Evolutionary conservation across 176 grass and related monocot genomes (phyloP), one percentile per base, ranked within the genome.

Genomic region (Ananas comosus): DNA sequence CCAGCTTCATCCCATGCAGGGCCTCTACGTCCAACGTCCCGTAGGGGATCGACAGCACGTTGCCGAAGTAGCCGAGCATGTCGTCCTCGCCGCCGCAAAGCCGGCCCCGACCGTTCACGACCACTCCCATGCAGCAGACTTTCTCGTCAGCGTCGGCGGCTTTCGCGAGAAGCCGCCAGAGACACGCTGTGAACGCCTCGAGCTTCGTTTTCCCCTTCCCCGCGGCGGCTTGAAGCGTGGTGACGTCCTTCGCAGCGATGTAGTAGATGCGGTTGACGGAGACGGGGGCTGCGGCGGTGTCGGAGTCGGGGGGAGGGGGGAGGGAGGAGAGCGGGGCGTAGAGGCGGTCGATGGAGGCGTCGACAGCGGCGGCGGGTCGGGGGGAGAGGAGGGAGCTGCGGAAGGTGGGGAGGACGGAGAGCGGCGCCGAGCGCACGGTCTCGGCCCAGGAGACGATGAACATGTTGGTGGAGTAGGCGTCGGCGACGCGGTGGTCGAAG

Each of bases 391-490:
- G 51, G 68, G 87, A 73, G 13, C 81, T 76, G 67, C 64, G 9
- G 74, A 96, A 96, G 18, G 18, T 83, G 11, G 87, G 84, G 0
- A 73, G 17, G 3, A 19, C 42, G 1, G 71, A 48, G 6, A 70
- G 0, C 0, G 23, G 7, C 51, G 53, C 29, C 3, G 28, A 63
- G 0, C 70, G 73, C 47, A 84, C 59, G 12, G 80, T 24, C 0
- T 76, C 63, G 12, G 91, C 87, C 91, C 91, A 96, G 0, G 76
- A 81, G 10, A 87, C 52, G 33, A 88, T 67, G 79, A 96, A 91
- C 84, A 91, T 87, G 79, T 96, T 96, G 87, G 85, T 72, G 51
- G 87, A 87, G 84, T 91, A 96, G 73, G 87, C 91, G 75, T 96
- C 91, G 71, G 81, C 86, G 47, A 91, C 80, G n/a, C 87, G 91